phyloP scores from a whole-genome alignment of 164 flowering plant species.

The Nelumbo lutea region DNA sequence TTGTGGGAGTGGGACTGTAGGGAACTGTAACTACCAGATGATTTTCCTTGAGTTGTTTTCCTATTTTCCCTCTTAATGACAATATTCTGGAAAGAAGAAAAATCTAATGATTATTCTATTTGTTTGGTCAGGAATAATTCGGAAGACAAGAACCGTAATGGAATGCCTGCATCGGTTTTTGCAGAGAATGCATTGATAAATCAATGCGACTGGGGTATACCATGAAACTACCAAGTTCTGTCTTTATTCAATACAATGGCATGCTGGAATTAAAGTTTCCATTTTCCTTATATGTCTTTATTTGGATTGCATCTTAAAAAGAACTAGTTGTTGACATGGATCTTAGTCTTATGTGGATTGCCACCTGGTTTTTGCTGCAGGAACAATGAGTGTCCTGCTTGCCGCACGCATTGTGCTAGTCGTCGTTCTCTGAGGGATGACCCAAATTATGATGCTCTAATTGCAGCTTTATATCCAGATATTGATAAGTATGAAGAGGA shows the following conservation, averaged over 20 bases:
- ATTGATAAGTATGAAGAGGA: slow-evolving; percentile 82
- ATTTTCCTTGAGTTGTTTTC: too few species aligned
- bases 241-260: slow-evolving; percentile 1
- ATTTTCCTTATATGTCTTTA: not conserved
- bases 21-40: not conserved
- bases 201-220: slow-evolving; percentile 94
- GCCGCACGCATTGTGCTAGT: slow-evolving; percentile 98
- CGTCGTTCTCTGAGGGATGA: slow-evolving; percentile 97
- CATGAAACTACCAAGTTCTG: slow-evolving; percentile 1
- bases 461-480: slow-evolving; percentile 75
- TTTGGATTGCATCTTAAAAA: not conserved
- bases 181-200: slow-evolving; percentile 98
- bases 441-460: slow-evolving; percentile 79
- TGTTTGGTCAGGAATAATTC: slow-evolving; percentile 60
- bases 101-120: not conserved
- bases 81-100: not conserved
- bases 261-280: not conserved
- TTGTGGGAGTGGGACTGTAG: not conserved
- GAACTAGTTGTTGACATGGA: not conserved
- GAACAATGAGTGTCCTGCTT: slow-evolving; percentile 98
- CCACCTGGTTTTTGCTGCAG: slow-evolving; percentile 32
- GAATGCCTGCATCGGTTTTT: slow-evolving; percentile 98
- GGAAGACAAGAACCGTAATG: slow-evolving; percentile 96
- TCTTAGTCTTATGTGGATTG: not conserved
- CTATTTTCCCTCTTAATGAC: not conserved